A percentile compares a stretch with the other conserved stretches of the same genome.
Conservation (phyloP, 2,329 filamentous ascomycete species). For the Talaromyces sp. region DNA sequence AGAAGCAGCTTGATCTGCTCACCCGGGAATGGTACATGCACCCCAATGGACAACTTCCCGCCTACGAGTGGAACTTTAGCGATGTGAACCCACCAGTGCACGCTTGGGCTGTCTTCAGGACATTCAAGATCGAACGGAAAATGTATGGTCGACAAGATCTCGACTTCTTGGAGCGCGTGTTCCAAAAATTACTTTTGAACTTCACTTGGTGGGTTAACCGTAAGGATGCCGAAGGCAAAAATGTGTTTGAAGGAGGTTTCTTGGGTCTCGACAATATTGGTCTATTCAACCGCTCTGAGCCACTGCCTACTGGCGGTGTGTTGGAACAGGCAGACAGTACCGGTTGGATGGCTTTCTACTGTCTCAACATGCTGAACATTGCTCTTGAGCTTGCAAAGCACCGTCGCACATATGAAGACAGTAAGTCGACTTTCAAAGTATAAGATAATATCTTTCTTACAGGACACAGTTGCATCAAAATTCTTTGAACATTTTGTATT, state of each 20-base stretch:
- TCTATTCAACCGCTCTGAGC: conserved; percentile 93
- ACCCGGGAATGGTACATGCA: conserved; percentile 99
- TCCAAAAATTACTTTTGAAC: conserved; percentile 91
- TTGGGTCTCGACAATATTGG: conserved; percentile 95
- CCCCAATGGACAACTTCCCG: conserved; percentile 89
- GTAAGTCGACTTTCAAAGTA: conserved; percentile 18
- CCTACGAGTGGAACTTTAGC: conserved; percentile 96
- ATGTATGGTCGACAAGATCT: conserved; percentile 91
- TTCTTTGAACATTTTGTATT: conserved; percentile 99
- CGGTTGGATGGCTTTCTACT: conserved; percentile 99
- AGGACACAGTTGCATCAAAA: conserved; percentile 71
- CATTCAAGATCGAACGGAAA: conserved; percentile 98
- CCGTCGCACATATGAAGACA: conserved; percentile 88
- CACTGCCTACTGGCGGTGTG: conserved; percentile 84
- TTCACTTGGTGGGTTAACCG: conserved; percentile 99
- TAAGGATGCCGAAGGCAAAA: conserved; percentile 90
- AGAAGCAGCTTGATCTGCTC: conserved; percentile 94
- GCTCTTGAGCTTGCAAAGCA: conserved; percentile 92
- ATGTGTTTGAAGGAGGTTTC: conserved; percentile 95
- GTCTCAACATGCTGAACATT: conserved; percentile 94
- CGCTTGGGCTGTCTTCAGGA: conserved; percentile 90
- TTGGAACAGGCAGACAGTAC: conserved; percentile 96
- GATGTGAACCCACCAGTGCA: conserved; percentile 96
- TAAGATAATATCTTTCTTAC: conserved; percentile 8
- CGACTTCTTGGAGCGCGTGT: conserved; percentile 92